Conservation (phyloP, 1,139 yeast species). For the Lodderomyces orthopsilosis region DNA sequence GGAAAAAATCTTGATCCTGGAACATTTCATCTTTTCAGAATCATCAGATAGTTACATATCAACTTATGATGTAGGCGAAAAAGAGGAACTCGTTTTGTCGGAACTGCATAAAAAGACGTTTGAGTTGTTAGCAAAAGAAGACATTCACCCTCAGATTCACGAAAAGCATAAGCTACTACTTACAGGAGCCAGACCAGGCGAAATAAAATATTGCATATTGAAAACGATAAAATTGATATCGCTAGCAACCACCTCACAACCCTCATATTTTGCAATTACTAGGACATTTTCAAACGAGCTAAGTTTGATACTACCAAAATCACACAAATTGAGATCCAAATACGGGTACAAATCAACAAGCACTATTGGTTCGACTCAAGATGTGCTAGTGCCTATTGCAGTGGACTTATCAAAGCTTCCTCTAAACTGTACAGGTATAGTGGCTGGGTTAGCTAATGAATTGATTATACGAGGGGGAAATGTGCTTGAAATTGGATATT, state of each 20-base stretch:
- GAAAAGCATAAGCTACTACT: conserved; percentile 42
- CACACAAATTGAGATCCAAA: conserved; percentile 27
- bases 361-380: conserved; percentile 58
- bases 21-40: conserved; percentile 46
- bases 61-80: conserved; percentile 7
- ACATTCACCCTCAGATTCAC: conserved; percentile 47
- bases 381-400: conserved; percentile 54
- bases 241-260: conserved; percentile 23
- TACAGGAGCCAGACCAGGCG: conserved; percentile 62
- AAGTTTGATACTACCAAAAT: conserved; percentile 54
- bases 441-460: conserved; percentile 61
- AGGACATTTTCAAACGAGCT: conserved; percentile 52
- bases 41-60: conserved; percentile 32
- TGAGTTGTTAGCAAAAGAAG: conserved; percentile 35
- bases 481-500: conserved; percentile 54
- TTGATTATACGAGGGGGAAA: conserved; percentile 33
- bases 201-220: conserved; percentile 36
- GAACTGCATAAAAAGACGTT: conserved; percentile 26
- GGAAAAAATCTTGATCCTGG: conserved; percentile 38
- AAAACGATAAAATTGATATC: conserved; percentile 34
- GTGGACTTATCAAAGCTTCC: conserved; percentile 58
- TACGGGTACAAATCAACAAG: conserved; percentile 44
- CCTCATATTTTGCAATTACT: conserved; percentile 59
- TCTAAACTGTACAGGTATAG: conserved; percentile 63
- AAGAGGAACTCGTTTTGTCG: background rate